Base-by-base conservation (phyloP, 108 stramenopile species). In the Skeletonema potamos region DNA sequence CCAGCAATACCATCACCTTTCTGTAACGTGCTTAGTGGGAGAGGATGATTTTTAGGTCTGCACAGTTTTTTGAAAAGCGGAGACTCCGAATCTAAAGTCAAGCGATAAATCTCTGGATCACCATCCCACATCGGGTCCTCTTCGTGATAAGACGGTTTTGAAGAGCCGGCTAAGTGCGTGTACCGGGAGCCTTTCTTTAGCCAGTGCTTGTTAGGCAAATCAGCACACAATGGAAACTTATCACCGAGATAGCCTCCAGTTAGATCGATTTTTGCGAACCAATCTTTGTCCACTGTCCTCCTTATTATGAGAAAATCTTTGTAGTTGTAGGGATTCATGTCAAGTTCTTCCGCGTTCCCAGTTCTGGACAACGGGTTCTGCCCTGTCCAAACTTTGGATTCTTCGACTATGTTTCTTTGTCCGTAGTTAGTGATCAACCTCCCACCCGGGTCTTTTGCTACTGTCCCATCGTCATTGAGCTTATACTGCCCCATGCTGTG, bases 301-400 rank as follows among this genome's bases (percentile, higher is more conserved):
- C 41, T 33, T 17, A 81, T 72, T 20, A 18, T n/a, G 70, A 88
- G 59, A 4, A 76, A 83, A 57, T 88, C 85, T 8, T 85, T 57
- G 33, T 59, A 68, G 28, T 64, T 83, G 15, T 20, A 29, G 8
- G 54, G 63, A 20, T 32, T 17, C 44, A 36, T 27, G 41, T 58
- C 76, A 26, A 64, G 59, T 17, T 82, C 73, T 48, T 86, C 82
- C 24, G 72, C 64, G 71, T 86, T 86, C 18, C 71, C 66, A 20
- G 79, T 66, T 8, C 46, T 20, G 9, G 2, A 8, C 3, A 59
- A 78, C 6, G 32, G 24, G 6, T 27, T 29, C 29, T 85, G 76
- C 0, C 82, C 84, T n/a, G 87, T 89, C 81, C 81, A 86, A 26
- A 70, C 79, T 54, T 82, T 77, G 0, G 87, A 81, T 12, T 62